phyloP scores from a whole-genome alignment of 2,329 filamentous ascomycete genomes.

The Capronia coronata region DNA sequence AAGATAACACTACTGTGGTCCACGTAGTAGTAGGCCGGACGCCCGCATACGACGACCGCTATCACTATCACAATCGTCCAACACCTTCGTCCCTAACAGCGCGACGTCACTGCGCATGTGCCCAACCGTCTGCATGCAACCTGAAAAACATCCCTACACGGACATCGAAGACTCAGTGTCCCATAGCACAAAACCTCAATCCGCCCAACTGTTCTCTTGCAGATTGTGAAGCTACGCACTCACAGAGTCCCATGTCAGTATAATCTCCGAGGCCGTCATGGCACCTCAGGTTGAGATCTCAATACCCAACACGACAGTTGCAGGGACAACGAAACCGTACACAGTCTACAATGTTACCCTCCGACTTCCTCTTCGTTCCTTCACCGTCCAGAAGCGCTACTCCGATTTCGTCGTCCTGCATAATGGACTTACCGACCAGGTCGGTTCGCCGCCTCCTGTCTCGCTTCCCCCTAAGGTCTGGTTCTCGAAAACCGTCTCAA shows the following conservation, averaged over 20 bases:
- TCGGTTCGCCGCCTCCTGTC: conserved; percentile 47
- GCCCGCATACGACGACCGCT: too few relatives aligned
- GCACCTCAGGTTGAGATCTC: conserved; percentile 41
- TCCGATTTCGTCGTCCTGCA: conserved; percentile 57
- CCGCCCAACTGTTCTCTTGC: too few relatives aligned
- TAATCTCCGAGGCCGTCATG: conserved; percentile 31
- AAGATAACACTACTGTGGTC: too few relatives aligned
- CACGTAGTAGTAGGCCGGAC: too few relatives aligned
- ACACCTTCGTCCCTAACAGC: too few relatives aligned
- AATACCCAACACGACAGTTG: conserved; percentile 45
- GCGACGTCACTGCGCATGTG: not conserved
- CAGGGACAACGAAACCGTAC: conserved; percentile 48
- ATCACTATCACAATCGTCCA: too few relatives aligned
- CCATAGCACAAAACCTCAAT: too few relatives aligned
- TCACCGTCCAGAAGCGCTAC: conserved; percentile 57
- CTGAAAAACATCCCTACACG: too few relatives aligned
- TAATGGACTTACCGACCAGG: conserved; percentile 45
- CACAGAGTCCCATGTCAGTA: not conserved
- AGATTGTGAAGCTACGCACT: not conserved
- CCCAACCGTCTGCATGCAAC: not conserved
- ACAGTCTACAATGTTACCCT: conserved; percentile 58
- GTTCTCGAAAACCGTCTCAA: conserved; percentile 53
- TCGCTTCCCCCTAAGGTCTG: conserved; percentile 55
- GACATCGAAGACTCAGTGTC: not conserved
- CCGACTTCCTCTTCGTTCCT: conserved; percentile 54